Percentiles rank a stretch among this genome's conserved stretches.
Conservation (phyloP, 805 yeast genomes). For the Saccharomycopsis selenospora region DNA sequence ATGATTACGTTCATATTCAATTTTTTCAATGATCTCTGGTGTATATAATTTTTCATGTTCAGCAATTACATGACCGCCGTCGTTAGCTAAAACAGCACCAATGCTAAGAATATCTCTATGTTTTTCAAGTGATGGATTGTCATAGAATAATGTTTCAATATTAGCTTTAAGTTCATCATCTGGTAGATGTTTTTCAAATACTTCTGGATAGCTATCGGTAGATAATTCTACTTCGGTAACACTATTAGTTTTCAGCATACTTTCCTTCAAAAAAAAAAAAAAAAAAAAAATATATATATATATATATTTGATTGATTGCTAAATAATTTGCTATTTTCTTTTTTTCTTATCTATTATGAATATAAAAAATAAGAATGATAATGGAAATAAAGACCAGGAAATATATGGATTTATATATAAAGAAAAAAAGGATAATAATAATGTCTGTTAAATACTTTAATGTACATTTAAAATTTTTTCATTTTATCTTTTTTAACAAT, state of each 20-base stretch:
- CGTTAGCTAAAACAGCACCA: constrained; percentile 54
- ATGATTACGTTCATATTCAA: constrained; percentile 40
- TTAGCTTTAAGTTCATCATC: constrained; percentile 20
- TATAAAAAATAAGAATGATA: no score
- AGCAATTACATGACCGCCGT: constrained; percentile 37
- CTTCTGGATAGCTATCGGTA: constrained; percentile 8
- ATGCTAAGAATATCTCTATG: constrained; percentile 34
- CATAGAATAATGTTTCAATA: constrained; percentile 18
- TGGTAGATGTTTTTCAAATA: constrained; percentile 21
- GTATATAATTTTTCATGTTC: constrained; percentile 25
- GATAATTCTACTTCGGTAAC: background rate
- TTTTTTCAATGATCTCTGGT: constrained; percentile 27
- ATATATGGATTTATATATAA: no score
- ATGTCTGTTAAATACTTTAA: no score
- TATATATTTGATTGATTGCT: no score
- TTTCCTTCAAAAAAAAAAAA: no score
- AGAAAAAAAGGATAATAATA: no score
- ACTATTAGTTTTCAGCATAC: constrained; percentile 1
- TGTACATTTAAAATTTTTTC: no score
- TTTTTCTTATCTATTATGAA: no score
- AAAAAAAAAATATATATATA: no score
- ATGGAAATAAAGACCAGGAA: no score
- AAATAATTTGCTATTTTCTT: no score
- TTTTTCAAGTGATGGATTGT: constrained; percentile 20
- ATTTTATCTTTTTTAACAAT: no score